Base-by-base conservation (phyloP, 164 flowering plant genomes). In the Vitis riparia region DNA sequence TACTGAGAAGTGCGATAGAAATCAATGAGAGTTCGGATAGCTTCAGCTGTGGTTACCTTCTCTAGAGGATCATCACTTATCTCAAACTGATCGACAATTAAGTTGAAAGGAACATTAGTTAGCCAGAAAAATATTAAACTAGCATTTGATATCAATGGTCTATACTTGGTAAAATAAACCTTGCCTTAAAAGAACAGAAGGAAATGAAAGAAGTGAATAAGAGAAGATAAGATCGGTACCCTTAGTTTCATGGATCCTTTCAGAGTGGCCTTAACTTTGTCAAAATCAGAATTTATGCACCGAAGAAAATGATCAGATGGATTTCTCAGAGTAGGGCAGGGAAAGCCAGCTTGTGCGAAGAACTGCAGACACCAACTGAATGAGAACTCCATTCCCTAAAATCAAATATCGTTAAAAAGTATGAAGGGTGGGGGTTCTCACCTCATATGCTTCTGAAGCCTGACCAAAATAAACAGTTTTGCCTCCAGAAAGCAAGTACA, bases 301-400 rank as follows among this genome's bases (percentile, higher is more conserved):
- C 97, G 76, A 58, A 94, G 88, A 67, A 94, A 94, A 81, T 94
- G 98, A 82, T 94, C 98, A 5, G 98, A 92, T 9, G 98, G 98
- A 63, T 95, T 95, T 74, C 97, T 86, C 68, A 93, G 73, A 55
- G 98, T 76, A n/a, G 99, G 99, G 77, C 98, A 95, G 61, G 99
- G 98, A 63, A 93, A 95, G 13, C 99, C 99, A 65, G 94, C 96
- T 79, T 89, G 96, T 53, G 91, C 88, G 73, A 95, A 95, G 83
- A 95, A 95, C 99, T 95, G 84, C 76, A 73, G 9, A 30, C 15
- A 68, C 3, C 27, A 23, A 23, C 27, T 23, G 27, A 23, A 23
- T 23, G 1, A 23, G 27, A 23, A 23, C 27, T 23, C 27, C 27
- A 23, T 23, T 23, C 27, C 27, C 27, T 1, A 49, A 12, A 2